These are phyloP conservation scores for Leccinum angustisporum DNA, from an alignment of 1,284 basidiomycete species.

Conservation along the genomic window DNA sequence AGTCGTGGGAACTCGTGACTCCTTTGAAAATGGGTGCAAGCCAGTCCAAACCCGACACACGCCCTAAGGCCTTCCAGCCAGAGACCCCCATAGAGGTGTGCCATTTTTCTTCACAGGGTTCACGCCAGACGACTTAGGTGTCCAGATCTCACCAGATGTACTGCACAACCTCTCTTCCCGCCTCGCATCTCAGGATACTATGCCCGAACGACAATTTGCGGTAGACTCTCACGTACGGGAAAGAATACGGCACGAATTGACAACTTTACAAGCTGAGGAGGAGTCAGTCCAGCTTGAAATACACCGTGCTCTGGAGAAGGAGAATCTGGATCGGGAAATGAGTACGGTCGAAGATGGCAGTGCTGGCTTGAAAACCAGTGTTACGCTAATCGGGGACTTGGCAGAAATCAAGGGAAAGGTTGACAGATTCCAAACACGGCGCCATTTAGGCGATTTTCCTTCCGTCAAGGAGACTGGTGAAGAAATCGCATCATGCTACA, in stretches of 20 bases:
- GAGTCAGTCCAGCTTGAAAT: slow-evolving; percentile 65
- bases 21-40: slow-evolving; percentile 55
- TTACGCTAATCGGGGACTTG: slow-evolving; percentile 65
- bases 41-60: slow-evolving; percentile 57
- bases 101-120: slow-evolving; percentile 7
- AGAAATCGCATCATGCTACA: slow-evolving; percentile 71
- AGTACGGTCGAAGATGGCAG: slow-evolving; percentile 30
- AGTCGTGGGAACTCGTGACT: not conserved
- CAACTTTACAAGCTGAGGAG: slow-evolving; percentile 63
- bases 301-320: slow-evolving; percentile 70
- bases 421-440: slow-evolving; percentile 66
- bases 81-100: slow-evolving; percentile 66
- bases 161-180: slow-evolving; percentile 73
- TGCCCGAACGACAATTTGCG: slow-evolving; percentile 65
- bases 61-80: slow-evolving; percentile 60
- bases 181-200: slow-evolving; percentile 52
- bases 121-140: slow-evolving; percentile 3
- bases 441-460: slow-evolving; percentile 53
- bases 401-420: slow-evolving; percentile 71
- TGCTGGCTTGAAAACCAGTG: slow-evolving; percentile 54
- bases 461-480: slow-evolving; percentile 58
- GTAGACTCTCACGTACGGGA: slow-evolving; percentile 68
- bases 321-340: slow-evolving; percentile 76
- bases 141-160: slow-evolving; percentile 73
- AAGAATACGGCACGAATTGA: slow-evolving; percentile 65